phyloP scores from a whole-genome alignment of 1,284 basidiomycete genomes.

The Fomes fomentarius region DNA sequence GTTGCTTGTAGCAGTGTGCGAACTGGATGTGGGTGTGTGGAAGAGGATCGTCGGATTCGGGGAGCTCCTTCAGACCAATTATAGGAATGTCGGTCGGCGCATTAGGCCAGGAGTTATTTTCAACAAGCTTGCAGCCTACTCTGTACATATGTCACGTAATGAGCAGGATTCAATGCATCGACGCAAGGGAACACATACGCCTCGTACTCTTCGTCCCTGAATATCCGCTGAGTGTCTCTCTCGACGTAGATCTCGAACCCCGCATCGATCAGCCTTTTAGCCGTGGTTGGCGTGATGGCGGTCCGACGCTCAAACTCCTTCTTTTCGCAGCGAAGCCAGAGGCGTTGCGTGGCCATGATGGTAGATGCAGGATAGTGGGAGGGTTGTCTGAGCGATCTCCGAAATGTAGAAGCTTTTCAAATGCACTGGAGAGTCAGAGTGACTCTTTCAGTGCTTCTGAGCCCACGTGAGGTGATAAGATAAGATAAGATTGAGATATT shows the following conservation, averaged over 20 bases:
- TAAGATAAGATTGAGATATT: slow-evolving; percentile 7
- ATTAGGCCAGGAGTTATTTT: slow-evolving; percentile 88
- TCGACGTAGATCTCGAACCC: slow-evolving; percentile 95
- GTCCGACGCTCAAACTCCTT: slow-evolving; percentile 94
- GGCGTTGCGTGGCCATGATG: slow-evolving; percentile 40
- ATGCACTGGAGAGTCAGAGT: slow-evolving; percentile 17
- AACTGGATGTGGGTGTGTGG: slow-evolving; percentile 98
- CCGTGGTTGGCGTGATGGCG: slow-evolving; percentile 92
- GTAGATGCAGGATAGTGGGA: slow-evolving; percentile 9
- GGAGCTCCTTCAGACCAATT: slow-evolving; percentile 96
- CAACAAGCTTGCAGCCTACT: slow-evolving; percentile 88
- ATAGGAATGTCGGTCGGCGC: slow-evolving; percentile 83
- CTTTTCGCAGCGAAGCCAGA: slow-evolving; percentile 96
- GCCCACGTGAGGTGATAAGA: slow-evolving; percentile 20
- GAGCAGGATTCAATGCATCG: slow-evolving; percentile 6
- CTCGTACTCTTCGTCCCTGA: slow-evolving; percentile 93
- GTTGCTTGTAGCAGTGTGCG: slow-evolving; percentile 98
- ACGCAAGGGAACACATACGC: slow-evolving; percentile 58
- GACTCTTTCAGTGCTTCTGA: slow-evolving; percentile 19
- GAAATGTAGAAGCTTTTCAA: not conserved
- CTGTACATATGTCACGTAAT: slow-evolving; percentile 47
- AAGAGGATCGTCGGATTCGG: slow-evolving; percentile 79
- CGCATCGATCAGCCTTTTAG: slow-evolving; percentile 87
- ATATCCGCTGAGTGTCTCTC: slow-evolving; percentile 93
- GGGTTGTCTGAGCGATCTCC: not conserved